Evolutionary conservation across 2,329 filamentous ascomycete genomes (phyloP), one percentile per base, ranked within the genome.

Genomic region (Xylariaceae sp.): DNA sequence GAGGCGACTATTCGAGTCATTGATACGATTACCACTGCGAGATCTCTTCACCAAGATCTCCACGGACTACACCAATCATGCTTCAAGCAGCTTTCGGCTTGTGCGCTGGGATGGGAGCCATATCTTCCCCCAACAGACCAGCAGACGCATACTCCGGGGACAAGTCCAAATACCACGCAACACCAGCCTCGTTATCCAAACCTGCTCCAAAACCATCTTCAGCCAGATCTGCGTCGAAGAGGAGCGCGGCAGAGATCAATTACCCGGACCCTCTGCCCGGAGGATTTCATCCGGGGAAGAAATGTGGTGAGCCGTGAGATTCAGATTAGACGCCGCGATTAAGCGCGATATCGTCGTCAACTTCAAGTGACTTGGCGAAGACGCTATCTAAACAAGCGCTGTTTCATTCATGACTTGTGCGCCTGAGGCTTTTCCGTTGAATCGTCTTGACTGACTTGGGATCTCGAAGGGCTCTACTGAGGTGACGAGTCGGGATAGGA

Each of bases 221-320:
- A n/a, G 48, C 53, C 4, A 66, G 60, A 44, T 51, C 60, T 9
- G 58, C 55, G 35, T 53, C 59, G 8, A 65, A 60, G 53, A 45
- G 60, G 30, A 60, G 37, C 3, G 54, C 51, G 48, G 56, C 60
- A 4, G 65, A 68, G 17, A 59, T 69, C 56, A 69, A 65, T 56
- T 71, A 70, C 45, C 67, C 64, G 17, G 68, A 71, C 45, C 58
- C 62, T 41, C 59, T 70, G 4, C 68, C 68, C 1, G 63, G 65
- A 0, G 68, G 67, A 2, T 71, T 71, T n/a, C 66, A 67, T 18
- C 63, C 65, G 11, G 67, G 69, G 11, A 71, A 69, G 59, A 71
- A 68, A 56, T 61, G 47, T 11, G 44, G 61, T 59, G 56, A 61
- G 59, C 54, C 48, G 54, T 39, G 35, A 13, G 37, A 41, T 41